Conservation (phyloP, 768 basidiomycete species). For the Auriscalpium orientale region DNA sequence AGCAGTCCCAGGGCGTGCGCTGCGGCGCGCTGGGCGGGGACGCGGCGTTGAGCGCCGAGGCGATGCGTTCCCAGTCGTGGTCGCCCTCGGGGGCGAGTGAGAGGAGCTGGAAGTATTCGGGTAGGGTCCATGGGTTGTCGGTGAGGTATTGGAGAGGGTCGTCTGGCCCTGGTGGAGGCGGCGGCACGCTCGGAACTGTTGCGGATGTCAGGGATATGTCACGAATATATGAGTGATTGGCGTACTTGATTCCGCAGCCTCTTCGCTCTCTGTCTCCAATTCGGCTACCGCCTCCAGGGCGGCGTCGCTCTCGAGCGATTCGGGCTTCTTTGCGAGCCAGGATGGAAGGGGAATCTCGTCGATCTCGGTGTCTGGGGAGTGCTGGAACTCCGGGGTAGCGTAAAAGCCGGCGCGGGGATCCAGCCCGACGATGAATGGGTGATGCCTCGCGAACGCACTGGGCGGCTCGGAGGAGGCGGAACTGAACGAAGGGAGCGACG, state of each 20-base stretch:
- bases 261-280: not conserved
- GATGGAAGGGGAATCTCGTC: slow-evolving; percentile 6
- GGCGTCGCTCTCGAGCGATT: slow-evolving; percentile 10
- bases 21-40: slow-evolving; percentile 1
- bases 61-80: slow-evolving; percentile 10
- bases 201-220: not conserved
- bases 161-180: slow-evolving; percentile 6
- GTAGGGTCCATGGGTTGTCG: slow-evolving; percentile 9
- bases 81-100: slow-evolving; percentile 2
- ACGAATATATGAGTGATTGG: too few relatives aligned
- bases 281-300: slow-evolving; percentile 12
- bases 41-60: slow-evolving; percentile 1
- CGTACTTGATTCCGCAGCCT: not conserved
- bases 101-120: slow-evolving; percentile 12
- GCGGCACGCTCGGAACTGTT: not conserved
- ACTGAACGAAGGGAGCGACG: not conserved
- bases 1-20: slow-evolving; percentile 14
- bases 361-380: slow-evolving; percentile 10
- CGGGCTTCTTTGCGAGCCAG: slow-evolving; percentile 1
- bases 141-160: slow-evolving; percentile 10
- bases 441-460: not conserved
- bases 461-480: not conserved
- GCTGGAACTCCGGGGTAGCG: slow-evolving; percentile 14
- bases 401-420: slow-evolving; percentile 8
- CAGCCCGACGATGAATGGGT: not conserved